Conservation (phyloP, 2,329 filamentous ascomycete genomes). For the Conoideocrella luteorostrata region DNA sequence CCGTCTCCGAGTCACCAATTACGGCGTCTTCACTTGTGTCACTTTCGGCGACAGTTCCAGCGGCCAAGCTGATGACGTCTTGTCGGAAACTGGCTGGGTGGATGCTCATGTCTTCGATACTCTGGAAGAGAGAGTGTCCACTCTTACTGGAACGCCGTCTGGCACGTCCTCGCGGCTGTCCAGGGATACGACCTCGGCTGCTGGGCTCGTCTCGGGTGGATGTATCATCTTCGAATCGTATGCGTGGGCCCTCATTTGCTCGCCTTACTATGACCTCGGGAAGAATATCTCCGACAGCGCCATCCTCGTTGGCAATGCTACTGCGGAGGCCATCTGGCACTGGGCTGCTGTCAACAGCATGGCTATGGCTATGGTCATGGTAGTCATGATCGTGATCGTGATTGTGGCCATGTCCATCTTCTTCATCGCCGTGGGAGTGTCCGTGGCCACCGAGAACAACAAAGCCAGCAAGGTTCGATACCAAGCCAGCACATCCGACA, state of each 20-base stretch:
- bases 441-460: conserved; percentile 90
- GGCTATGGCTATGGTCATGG: conserved; percentile 28
- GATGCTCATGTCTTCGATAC: conserved; percentile 69
- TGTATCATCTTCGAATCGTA: conserved; percentile 31
- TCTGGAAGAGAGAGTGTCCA: conserved; percentile 54
- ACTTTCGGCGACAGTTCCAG: conserved; percentile 51
- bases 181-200: conserved; percentile 24
- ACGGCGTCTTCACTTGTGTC: conserved; percentile 44
- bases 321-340: conserved; percentile 31
- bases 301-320: conserved; percentile 48
- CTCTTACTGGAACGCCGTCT: conserved; percentile 40
- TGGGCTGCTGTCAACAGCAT: conserved; percentile 46
- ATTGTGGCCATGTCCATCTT: conserved; percentile 47
- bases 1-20: conserved; percentile 33
- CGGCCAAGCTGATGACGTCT: conserved; percentile 69
- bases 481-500: conserved; percentile 78
- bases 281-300: conserved; percentile 54
- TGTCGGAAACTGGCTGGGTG: conserved; percentile 87
- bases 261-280: conserved; percentile 55
- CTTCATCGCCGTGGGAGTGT: conserved; percentile 64
- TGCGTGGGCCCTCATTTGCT: conserved; percentile 30
- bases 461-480: conserved; percentile 84
- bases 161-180: conserved; percentile 32
- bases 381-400: conserved; percentile 39
- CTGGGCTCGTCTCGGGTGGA: conserved; percentile 20